phyloP scores from a whole-genome alignment of 139 green algal genomes.

The Chlamydomonas sphaeroides region DNA sequence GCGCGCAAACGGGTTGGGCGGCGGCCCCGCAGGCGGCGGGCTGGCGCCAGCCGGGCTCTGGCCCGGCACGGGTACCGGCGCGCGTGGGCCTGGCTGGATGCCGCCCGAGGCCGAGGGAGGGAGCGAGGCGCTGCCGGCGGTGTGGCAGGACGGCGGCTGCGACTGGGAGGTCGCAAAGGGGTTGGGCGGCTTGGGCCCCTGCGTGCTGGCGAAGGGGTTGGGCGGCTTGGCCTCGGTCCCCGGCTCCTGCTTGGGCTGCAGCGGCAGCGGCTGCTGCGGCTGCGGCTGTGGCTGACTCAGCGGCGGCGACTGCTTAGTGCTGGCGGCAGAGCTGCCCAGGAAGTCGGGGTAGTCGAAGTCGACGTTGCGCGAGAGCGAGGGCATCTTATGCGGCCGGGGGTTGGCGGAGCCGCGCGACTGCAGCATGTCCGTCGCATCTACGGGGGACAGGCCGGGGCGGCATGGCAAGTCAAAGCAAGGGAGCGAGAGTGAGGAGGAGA shows the following conservation, averaged over 20 bases:
- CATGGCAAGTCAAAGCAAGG: too few species aligned
- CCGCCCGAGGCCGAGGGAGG: background rate
- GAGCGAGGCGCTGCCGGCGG: too few species aligned
- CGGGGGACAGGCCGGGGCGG: too few species aligned
- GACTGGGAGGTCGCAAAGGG: background rate
- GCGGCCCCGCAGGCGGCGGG: constrained; percentile 5
- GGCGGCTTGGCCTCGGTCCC: background rate
- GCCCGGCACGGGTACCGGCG: constrained; percentile 11
- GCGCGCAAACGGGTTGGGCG: constrained; percentile 34
- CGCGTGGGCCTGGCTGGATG: constrained; percentile 9
- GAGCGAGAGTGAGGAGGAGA: too few species aligned
- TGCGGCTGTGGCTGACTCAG: too few species aligned
- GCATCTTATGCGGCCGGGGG: constrained; percentile 40
- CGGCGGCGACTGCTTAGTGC: too few species aligned
- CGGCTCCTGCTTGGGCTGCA: background rate
- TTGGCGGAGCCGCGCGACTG: constrained; percentile 31
- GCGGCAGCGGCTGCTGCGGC: background rate
- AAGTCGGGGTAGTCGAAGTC: constrained; percentile 2
- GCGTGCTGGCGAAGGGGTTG: background rate
- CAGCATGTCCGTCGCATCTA: constrained; percentile 1
- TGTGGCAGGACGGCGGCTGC: too few species aligned
- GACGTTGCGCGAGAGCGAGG: background rate
- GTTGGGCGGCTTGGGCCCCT: background rate
- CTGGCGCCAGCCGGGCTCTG: constrained; percentile 13
- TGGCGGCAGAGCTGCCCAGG: background rate